phyloP scores from a whole-genome alignment of 345 rosid species.

The Brassica nigra region DNA sequence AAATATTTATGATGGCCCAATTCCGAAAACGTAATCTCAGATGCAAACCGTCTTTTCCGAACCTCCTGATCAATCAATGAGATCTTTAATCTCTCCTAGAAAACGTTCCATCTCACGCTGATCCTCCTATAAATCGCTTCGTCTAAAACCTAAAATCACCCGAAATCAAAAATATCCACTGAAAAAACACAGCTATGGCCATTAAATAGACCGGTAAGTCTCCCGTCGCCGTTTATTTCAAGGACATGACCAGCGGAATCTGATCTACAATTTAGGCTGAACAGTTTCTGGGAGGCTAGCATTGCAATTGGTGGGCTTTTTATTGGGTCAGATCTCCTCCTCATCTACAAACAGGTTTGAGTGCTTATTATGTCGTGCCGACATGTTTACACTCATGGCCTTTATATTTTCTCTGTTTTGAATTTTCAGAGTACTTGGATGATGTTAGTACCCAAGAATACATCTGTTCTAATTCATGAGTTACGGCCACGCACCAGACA shows the following conservation, averaged over 20 bases:
- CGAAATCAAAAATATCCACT: neutral
- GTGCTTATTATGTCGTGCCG: neutral
- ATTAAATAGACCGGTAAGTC: neutral
- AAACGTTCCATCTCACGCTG: too few species aligned
- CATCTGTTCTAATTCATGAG: too few species aligned
- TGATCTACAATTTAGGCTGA: neutral
- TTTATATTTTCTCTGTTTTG: too few species aligned
- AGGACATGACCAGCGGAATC: neutral
- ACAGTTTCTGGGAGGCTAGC: neutral
- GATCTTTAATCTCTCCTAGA: too few species aligned
- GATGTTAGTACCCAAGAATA: too few species aligned
- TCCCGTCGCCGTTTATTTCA: neutral
- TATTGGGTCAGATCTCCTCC: too few species aligned
- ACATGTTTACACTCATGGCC: neutral
- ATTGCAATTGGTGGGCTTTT: neutral
- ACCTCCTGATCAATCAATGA: too few species aligned
- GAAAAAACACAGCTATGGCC: neutral
- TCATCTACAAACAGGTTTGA: neutral
- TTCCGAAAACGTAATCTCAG: too few species aligned
- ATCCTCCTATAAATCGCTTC: neutral
- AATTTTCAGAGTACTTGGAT: too few species aligned
- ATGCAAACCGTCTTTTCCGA: too few species aligned
- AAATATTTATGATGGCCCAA: too few species aligned
- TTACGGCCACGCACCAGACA: conserved; percentile 76
- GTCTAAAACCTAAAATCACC: neutral